Percentiles rank a stretch among this genome's conserved stretches.
Evolutionary conservation across 306 rosid genomes (phyloP).

Genomic region (Dalbergia oliveri): DNA sequence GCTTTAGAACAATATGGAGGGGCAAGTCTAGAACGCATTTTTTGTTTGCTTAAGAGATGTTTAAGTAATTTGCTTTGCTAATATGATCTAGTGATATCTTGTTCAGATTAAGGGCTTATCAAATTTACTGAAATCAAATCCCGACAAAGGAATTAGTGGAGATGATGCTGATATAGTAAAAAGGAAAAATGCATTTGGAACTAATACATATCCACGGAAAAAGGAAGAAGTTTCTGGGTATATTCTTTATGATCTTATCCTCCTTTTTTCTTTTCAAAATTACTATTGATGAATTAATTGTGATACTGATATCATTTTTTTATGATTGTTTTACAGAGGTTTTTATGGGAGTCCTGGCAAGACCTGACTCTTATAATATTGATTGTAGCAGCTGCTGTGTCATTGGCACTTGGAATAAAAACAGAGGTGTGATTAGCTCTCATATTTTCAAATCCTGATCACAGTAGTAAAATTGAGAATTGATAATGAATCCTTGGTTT

Average conservation of each 20-base stretch:
- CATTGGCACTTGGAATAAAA: slow-evolving; percentile 89
- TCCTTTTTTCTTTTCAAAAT: slow-evolving; percentile 5
- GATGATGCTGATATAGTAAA: slow-evolving; percentile 67
- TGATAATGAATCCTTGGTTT: slow-evolving; percentile 28
- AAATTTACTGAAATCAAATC: slow-evolving; percentile 66
- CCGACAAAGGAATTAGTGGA: slow-evolving; percentile 78
- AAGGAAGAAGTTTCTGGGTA: slow-evolving; percentile 94
- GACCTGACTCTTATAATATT: slow-evolving; percentile 91
- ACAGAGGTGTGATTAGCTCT: slow-evolving; percentile 73
- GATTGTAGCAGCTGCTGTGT: slow-evolving; percentile 91
- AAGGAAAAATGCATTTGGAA: slow-evolving; percentile 82
- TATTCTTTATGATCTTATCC: slow-evolving; percentile 31
- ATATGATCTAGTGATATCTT: slow-evolving; percentile 30
- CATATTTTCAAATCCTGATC: slow-evolving; percentile 31
- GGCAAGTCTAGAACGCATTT: slow-evolving; percentile 58
- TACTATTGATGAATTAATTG: slow-evolving; percentile 36
- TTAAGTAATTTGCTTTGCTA: slow-evolving; percentile 38
- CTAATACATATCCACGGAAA: slow-evolving; percentile 96
- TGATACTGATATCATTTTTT: slow-evolving; percentile 20
- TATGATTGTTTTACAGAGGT: slow-evolving; percentile 65
- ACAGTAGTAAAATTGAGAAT: slow-evolving; percentile 12
- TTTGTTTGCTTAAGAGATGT: slow-evolving; percentile 24
- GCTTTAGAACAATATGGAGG: slow-evolving; percentile 82
- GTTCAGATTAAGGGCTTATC: slow-evolving; percentile 79
- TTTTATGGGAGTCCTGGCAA: slow-evolving; percentile 99